phyloP scores from a whole-genome alignment of 805 yeast species.

The Metschnikowia gelsemii region DNA sequence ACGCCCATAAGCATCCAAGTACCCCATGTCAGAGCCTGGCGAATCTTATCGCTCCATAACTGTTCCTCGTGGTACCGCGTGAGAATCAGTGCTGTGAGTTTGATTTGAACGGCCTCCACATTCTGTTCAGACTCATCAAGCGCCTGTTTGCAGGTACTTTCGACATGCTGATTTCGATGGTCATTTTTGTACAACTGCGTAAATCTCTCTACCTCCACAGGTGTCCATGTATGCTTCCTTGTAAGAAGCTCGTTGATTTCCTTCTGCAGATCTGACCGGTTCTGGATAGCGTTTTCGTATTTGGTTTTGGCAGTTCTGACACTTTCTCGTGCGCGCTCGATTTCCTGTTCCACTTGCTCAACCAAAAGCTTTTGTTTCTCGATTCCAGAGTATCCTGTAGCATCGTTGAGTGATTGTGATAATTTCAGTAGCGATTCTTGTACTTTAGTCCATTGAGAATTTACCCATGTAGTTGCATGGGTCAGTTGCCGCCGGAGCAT shows the following conservation, averaged over 20 bases:
- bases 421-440: conserved; percentile 60
- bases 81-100: conserved; percentile 71
- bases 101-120: conserved; percentile 69
- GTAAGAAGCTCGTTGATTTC: conserved; percentile 86
- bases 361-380: conserved; percentile 68
- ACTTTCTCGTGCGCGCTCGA: conserved; percentile 47
- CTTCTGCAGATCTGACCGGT: conserved; percentile 69
- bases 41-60: conserved; percentile 94
- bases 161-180: conserved; percentile 66
- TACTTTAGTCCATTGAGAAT: conserved; percentile 51
- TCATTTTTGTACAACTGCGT: conserved; percentile 80
- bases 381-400: conserved; percentile 86
- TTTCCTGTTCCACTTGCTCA: conserved; percentile 50
- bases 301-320: conserved; percentile 49
- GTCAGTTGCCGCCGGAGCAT: conserved; percentile 36
- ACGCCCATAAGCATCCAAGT: conserved; percentile 87
- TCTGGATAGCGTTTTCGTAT: conserved; percentile 61
- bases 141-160: conserved; percentile 46
- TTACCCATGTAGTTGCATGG: conserved; percentile 40
- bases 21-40: conserved; percentile 96
- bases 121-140: conserved; percentile 55
- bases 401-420: conserved; percentile 74
- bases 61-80: conserved; percentile 95
- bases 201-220: conserved; percentile 77
- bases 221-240: conserved; percentile 78